These are phyloP conservation scores for Moesziomyces globuligerus DNA, from an alignment of 1,284 basidiomycete species.

Conservation along the genomic window DNA sequence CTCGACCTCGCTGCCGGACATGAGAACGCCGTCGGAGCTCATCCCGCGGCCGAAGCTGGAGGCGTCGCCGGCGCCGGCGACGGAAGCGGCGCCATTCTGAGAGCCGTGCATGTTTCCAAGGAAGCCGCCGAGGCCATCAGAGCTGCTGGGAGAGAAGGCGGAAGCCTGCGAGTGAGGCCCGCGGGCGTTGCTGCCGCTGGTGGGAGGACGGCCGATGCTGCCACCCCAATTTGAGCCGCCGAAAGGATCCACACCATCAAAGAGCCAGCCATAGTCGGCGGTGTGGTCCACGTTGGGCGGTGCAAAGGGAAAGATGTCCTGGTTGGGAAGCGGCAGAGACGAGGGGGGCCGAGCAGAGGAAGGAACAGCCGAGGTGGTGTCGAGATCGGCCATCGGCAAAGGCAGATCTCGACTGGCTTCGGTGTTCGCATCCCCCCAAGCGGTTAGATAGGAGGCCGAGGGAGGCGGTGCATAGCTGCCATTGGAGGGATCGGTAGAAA, in stretches of 20 bases:
- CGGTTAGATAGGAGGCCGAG: slow-evolving; percentile 31
- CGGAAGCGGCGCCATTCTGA: slow-evolving; percentile 18
- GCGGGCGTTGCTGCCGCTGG: slow-evolving; percentile 23
- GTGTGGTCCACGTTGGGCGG: slow-evolving; percentile 43
- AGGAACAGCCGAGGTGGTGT: slow-evolving; percentile 9
- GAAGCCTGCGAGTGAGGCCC: slow-evolving; percentile 41
- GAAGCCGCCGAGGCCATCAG: slow-evolving; percentile 41
- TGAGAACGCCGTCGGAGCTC: slow-evolving; percentile 33
- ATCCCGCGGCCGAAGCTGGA: slow-evolving; percentile 41
- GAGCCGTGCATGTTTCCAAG: slow-evolving; percentile 39
- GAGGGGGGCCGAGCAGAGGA: slow-evolving; percentile 8
- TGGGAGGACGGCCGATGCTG: slow-evolving; percentile 20
- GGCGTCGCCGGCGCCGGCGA: slow-evolving; percentile 11
- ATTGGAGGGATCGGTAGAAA: slow-evolving; percentile 6
- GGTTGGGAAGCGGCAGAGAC: slow-evolving; percentile 25
- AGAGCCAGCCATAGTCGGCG: slow-evolving; percentile 56
- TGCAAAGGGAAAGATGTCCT: slow-evolving; percentile 52
- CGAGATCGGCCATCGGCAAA: slow-evolving; percentile 26
- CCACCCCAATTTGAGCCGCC: slow-evolving; percentile 33
- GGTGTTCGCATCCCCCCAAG: slow-evolving; percentile 22
- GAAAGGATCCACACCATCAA: slow-evolving; percentile 52
- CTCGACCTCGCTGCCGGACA: slow-evolving; percentile 46
- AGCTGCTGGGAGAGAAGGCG: slow-evolving; percentile 48
- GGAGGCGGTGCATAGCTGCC: slow-evolving; percentile 45
- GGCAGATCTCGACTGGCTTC: slow-evolving; percentile 12